phyloP scores from a whole-genome alignment of 805 yeast genomes.

The Pichia pseudocactophila region DNA sequence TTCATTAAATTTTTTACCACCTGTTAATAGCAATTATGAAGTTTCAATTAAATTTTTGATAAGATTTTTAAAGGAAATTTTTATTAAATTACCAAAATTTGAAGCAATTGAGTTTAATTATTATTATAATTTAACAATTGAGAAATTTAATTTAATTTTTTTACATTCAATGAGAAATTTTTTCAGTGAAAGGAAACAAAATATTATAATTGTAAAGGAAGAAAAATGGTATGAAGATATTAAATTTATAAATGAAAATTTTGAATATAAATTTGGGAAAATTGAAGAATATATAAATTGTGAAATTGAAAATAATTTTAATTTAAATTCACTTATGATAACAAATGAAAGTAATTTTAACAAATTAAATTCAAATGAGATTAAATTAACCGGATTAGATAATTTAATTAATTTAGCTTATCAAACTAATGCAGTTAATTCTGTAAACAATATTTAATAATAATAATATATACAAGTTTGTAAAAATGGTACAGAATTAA shows the following conservation, averaged over 20 bases:
- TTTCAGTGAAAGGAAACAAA: constrained; percentile 25
- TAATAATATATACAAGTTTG: not conserved
- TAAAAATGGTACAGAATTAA: constrained; percentile 6
- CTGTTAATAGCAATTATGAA: constrained; percentile 46
- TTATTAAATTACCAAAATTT: constrained; percentile 62
- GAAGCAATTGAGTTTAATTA: constrained; percentile 45
- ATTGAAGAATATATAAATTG: constrained; percentile 19
- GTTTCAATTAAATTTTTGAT: constrained; percentile 55
- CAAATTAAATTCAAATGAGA: constrained; percentile 3
- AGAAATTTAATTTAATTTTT: constrained; percentile 27
- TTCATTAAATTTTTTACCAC: constrained; percentile 63
- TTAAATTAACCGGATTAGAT: constrained; percentile 21
- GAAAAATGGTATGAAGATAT: constrained; percentile 26
- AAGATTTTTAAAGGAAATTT: constrained; percentile 43
- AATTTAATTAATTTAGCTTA: constrained; percentile 24
- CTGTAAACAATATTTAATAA: constrained; percentile 19
- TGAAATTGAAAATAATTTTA: constrained; percentile 22
- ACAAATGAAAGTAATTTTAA: constrained; percentile 1
- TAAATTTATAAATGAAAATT: constrained; percentile 23
- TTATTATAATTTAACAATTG: constrained; percentile 28
- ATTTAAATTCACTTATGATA: constrained; percentile 15
- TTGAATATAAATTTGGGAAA: constrained; percentile 21
- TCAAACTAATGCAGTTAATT: constrained; percentile 22
- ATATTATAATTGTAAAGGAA: constrained; percentile 25
- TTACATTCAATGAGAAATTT: constrained; percentile 20